A percentile compares a stretch with the other conserved stretches of the same genome.
Evolutionary conservation across 2,329 filamentous ascomycete genomes (phyloP).

Genomic region (Nigrospora osmanthi): DNA sequence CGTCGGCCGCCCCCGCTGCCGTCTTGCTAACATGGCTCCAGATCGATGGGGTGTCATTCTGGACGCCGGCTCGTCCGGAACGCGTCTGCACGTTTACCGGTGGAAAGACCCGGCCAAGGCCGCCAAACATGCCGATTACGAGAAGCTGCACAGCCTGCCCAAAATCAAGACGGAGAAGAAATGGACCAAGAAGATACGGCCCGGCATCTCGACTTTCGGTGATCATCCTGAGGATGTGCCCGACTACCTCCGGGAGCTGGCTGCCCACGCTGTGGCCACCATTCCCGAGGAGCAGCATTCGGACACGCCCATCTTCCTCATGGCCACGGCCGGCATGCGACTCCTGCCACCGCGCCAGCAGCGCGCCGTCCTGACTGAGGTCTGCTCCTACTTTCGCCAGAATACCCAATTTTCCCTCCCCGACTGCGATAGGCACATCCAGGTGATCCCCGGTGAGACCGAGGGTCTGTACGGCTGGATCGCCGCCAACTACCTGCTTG

Average conservation of each 20-base stretch:
- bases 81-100: conserved; percentile 86
- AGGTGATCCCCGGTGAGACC: conserved; percentile 91
- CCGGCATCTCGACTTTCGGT: conserved; percentile 87
- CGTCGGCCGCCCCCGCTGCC: no score
- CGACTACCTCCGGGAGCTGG: conserved; percentile 71
- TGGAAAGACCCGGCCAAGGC: conserved; percentile 76
- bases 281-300: conserved; percentile 70
- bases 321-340: conserved; percentile 93
- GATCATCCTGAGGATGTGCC: conserved; percentile 70
- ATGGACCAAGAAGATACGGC: conserved; percentile 91
- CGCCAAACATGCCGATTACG: conserved; percentile 48
- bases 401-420: conserved; percentile 78
- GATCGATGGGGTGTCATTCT: conserved; percentile 86
- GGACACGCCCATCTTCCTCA: conserved; percentile 86
- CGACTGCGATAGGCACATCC: conserved; percentile 84
- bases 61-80: conserved; percentile 96
- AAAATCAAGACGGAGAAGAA: conserved; percentile 75
- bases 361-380: conserved; percentile 61
- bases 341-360: conserved; percentile 70
- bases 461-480: conserved; percentile 97
- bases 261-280: conserved; percentile 73
- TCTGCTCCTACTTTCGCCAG: conserved; percentile 73
- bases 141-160: conserved; percentile 63
- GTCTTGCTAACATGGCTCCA: conserved; percentile 13
- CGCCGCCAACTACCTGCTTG: conserved; percentile 89